phyloP scores from a whole-genome alignment of 352 stramenopile genomes.

The Globisporangium viniferum region DNA sequence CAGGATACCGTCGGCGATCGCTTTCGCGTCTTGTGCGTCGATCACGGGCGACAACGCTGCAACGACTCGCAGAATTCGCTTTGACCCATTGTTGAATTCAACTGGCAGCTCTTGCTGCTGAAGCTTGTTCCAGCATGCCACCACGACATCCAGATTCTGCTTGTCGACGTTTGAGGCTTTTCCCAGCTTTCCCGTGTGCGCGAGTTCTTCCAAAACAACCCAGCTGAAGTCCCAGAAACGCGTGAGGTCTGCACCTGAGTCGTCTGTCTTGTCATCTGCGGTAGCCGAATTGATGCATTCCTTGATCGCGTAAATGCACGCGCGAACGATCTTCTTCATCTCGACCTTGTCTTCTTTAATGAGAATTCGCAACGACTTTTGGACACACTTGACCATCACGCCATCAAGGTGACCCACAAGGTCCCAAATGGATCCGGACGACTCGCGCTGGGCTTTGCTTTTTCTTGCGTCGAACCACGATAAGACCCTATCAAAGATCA shows the following conservation, averaged over 20 bases:
- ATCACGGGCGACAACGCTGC: conserved; percentile 71
- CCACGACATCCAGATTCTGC: conserved; percentile 60
- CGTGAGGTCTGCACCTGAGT: conserved; percentile 35
- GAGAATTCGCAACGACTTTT: conserved; percentile 70
- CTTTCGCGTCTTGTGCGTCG: conserved; percentile 67
- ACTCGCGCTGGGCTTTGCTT: conserved; percentile 26
- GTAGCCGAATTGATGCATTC: conserved; percentile 39
- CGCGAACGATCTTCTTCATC: conserved; percentile 48
- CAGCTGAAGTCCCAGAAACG: conserved; percentile 82
- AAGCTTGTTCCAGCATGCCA: conserved; percentile 81
- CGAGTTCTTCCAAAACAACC: conserved; percentile 79
- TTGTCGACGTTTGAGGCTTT: conserved; percentile 53
- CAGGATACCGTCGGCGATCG: conserved; percentile 70
- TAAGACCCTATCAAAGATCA: conserved; percentile 69
- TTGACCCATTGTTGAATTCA: conserved; percentile 72
- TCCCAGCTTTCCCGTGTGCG: conserved; percentile 53
- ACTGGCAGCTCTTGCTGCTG: conserved; percentile 60
- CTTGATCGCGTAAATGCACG: conserved; percentile 64
- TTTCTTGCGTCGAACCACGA: conserved; percentile 47
- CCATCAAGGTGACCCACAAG: conserved; percentile 72
- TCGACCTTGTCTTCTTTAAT: conserved; percentile 64
- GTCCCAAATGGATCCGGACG: conserved; percentile 50
- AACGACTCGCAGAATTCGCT: conserved; percentile 82
- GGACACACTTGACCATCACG: conserved; percentile 69
- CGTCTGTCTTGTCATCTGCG: conserved; percentile 30